Evolutionary conservation across 2,329 filamentous ascomycete species (phyloP), one percentile per base, ranked within the genome.

Genomic region (Colletotrichum tanaceti): DNA sequence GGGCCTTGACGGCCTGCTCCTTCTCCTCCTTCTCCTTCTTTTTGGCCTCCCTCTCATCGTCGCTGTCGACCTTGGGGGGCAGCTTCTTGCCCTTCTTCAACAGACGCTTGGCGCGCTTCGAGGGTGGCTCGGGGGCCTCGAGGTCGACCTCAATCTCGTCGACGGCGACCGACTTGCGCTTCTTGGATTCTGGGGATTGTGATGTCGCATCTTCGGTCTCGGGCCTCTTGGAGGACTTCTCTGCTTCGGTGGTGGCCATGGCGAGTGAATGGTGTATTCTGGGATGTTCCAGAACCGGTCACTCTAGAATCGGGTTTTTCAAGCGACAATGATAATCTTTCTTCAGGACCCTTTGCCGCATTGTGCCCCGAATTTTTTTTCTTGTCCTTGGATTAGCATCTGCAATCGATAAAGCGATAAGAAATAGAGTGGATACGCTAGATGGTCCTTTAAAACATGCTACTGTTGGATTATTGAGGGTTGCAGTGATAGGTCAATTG

Each of bases 81-180:
- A 88, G 76, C 1, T 85, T 76, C 77, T 92, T 93, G 72, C 89
- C 89, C 82, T 97, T 98, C 80, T 98, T 98, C 67, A 97, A 88
- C 70, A 91, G 90, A 77, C 96, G 93, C 73, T 94, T 89, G 70
- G 93, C 94, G 78, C 96, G 97, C 80, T 98, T 99, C 41, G 96
- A 98, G 1, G 93, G 93, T 22, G 96, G 96, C 77, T 98, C 94
- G 32, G 96, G 96, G n/a, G 92, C 90, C 72, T 84, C 86, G 71
- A 99, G 82, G 78, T 99, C 93, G 77, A 99, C 94, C 79, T 97
- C 93, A 75, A 99, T 91, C 75, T 94, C 92, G 55, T 90, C 87
- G 63, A 86, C 79, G 43, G 58, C 58, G 63, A 84, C 81, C 58
- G 89, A 83, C 80, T 95, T 96, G 79, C 92, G 91, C 83, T 97